phyloP scores from a whole-genome alignment of 331 rosid genomes.

The Phaseolus coccineus region DNA sequence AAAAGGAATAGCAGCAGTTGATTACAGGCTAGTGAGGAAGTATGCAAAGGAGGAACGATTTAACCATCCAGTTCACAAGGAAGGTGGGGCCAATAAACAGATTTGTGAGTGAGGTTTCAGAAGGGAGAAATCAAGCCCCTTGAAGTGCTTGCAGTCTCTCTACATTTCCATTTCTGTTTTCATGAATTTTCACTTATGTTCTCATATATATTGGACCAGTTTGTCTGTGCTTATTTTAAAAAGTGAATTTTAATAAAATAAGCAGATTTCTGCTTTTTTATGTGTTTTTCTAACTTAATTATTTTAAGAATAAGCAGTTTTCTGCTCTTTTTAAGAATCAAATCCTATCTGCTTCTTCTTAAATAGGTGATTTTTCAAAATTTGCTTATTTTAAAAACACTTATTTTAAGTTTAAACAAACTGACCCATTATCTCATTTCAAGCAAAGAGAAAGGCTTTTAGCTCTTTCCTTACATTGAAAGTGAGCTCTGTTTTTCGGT shows the following conservation, averaged over 20 bases:
- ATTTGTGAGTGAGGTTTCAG: conserved; percentile 1
- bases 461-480: conserved; percentile 3
- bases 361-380: no score
- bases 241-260: no score
- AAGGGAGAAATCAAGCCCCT: conserved; percentile 19
- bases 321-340: no score
- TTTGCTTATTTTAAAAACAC: no score
- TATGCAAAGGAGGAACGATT: neutral
- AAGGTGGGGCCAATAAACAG: neutral
- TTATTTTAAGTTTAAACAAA: no score
- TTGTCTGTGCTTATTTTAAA: no score
- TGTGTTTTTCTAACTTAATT: no score
- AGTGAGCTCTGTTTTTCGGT: neutral
- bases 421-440: neutral
- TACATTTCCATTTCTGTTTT: conserved; percentile 23
- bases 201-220: neutral
- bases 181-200: neutral
- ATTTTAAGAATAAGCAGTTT: no score
- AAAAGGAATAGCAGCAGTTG: neutral
- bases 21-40: neutral
- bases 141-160: conserved; percentile 4
- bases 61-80: neutral
- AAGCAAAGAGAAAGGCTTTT: conserved; percentile 1
- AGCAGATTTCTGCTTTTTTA: no score
- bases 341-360: no score